Base-by-base conservation (phyloP, 352 stramenopile species). In the Phytophthora aleatoria region DNA sequence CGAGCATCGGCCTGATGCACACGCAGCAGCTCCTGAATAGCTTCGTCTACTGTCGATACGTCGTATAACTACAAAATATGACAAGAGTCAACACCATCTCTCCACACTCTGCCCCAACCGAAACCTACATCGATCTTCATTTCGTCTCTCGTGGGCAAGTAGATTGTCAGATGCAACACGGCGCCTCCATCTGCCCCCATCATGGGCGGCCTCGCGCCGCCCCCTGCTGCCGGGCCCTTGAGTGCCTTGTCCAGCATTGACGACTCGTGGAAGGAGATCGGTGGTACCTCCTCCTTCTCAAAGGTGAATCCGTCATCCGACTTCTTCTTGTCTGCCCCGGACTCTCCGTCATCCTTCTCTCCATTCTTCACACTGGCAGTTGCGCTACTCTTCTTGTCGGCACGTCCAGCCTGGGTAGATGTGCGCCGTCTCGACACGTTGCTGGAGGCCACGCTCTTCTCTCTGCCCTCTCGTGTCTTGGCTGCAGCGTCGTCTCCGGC, bases 41-140 rank as follows among this genome's bases (percentile, higher is more conserved):
- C 87, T 63, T 96, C 88, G 52, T 96, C 88, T 13, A 96, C 88
- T 0, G 85, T 96, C 43, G 85, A 94, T 5, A 90, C 76, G 56
- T 96, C 88, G 57, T 95, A 95, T 15, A 96, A 57, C 87, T 96
- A 75, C 27, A 61, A 7, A 43, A 55, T 57, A 33, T 31, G 51
- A 8, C 8, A 57, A 31, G 48, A 42, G 16, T 58, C 45, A 57
- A 27, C 2, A 56, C 45, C 20, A 42, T 20, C 27, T 24, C 48
- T 27, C 36, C n/a, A 16, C 13, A 8, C 20, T 43, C n/a, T 59
- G 3, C 13, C 50, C 11, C 31, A 52, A 61, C 15, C 3, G 33
- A 28, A 13, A 73, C 73, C 20, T 63, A 95, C 86, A 64, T 96
- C 86, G 57, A 96, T 91, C 69, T 92, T 94, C 81, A 96, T 94